phyloP scores from a whole-genome alignment of 805 yeast species.

The Yamadazyma olivae region DNA sequence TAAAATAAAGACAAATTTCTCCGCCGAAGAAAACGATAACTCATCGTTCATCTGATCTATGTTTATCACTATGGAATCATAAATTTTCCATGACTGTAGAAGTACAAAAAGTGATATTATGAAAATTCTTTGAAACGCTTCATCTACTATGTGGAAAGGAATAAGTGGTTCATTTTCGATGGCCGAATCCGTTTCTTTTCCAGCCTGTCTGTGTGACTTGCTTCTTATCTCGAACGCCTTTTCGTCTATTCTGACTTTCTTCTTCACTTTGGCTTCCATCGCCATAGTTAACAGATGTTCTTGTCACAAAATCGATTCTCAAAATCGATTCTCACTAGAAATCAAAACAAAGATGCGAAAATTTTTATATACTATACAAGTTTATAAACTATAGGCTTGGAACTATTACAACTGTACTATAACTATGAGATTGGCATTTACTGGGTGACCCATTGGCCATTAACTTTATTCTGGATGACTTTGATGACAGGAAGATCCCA shows the following conservation, averaged over 20 bases:
- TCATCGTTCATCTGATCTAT: conserved; percentile 24
- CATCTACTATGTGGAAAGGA: conserved; percentile 64
- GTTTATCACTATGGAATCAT: conserved; percentile 63
- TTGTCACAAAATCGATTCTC: no score
- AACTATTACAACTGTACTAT: no score
- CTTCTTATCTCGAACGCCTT: conserved; percentile 9
- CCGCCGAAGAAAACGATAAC: conserved; percentile 26
- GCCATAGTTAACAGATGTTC: no score
- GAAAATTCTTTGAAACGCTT: conserved; percentile 72
- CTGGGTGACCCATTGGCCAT: conserved; percentile 63
- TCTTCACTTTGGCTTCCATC: conserved; percentile 1
- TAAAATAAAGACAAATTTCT: conserved; percentile 54
- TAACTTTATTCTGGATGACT: conserved; percentile 64
- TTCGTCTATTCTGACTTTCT: conserved; percentile 13
- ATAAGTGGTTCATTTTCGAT: conserved; percentile 36
- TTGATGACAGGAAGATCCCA: conserved; percentile 85
- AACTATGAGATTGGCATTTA: no score
- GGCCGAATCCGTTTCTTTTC: no score
- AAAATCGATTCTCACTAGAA: no score
- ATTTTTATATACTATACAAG: no score
- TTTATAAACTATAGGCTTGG: no score
- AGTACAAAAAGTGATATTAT: conserved; percentile 63
- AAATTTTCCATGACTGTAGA: conserved; percentile 84
- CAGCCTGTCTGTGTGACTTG: no score
- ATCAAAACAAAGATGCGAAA: conserved; percentile 1